phyloP scores from a whole-genome alignment of 1,284 basidiomycete species.

The Mixia osmundae region DNA sequence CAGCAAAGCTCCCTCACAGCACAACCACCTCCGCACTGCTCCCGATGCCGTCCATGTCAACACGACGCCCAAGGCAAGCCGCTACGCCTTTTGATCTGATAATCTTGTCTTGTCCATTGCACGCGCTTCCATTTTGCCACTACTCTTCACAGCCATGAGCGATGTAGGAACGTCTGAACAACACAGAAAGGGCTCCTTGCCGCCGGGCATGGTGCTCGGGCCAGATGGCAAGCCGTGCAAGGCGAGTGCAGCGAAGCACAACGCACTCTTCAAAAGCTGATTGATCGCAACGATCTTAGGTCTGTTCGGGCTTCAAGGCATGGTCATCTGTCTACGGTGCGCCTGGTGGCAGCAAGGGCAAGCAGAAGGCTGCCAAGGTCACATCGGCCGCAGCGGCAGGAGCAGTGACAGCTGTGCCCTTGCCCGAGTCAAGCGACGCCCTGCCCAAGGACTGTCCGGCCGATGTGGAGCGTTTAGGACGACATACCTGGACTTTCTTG shows the following conservation, averaged over 20 bases:
- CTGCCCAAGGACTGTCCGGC: conserved; percentile 51
- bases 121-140: no score
- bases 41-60: no score
- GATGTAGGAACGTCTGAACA: not conserved
- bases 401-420: conserved; percentile 11
- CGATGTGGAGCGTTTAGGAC: conserved; percentile 62
- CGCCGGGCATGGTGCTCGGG: conserved; percentile 49
- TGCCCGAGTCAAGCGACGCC: conserved; percentile 18
- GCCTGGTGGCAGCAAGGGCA: conserved; percentile 4
- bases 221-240: conserved; percentile 86
- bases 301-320: conserved; percentile 11
- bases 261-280: conserved; percentile 28
- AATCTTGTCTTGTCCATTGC: no score
- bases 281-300: conserved; percentile 4
- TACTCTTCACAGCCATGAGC: not conserved
- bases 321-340: conserved; percentile 9
- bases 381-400: conserved; percentile 10
- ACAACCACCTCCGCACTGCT: no score
- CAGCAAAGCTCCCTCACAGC: no score
- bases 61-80: no score
- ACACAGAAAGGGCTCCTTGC: not conserved
- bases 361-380: conserved; percentile 15
- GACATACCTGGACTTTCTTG: conserved; percentile 84
- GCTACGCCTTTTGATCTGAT: no score
- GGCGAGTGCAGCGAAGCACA: conserved; percentile 56